Evolutionary conservation across 78 protist species (phyloP), one percentile per base, ranked within the genome.

Genomic region (Dictyostelium brefeldianum): DNA sequence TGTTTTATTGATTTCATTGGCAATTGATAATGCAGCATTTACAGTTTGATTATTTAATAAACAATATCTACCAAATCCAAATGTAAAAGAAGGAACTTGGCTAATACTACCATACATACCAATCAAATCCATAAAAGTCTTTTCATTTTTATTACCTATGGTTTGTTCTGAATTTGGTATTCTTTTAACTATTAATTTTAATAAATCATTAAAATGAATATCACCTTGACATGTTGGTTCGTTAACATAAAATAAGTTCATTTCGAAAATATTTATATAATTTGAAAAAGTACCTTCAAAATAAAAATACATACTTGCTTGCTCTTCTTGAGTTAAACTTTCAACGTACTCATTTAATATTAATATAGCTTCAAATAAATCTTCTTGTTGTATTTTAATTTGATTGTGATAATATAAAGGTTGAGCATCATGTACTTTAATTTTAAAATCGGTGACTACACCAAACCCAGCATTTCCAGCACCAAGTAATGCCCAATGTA

Each of bases 401-500:
- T 12, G 12, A 20, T 64, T 64, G 1, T 18, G 29, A 17, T 31
- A 69, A 15, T 29, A 5, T 17, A 22, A 50, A 15, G 77, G 77
- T 31, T 27, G 20, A 20, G 7, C 31, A 12, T 69, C 77, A 29
- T 69, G 31, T 7, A 69, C 0, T 36, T 69, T 7, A 5, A 36
- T 9, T 7, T 22, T 69, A 15, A 29, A 9, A 12, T 69, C 50
- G 3, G 31, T 9, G 0, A 69, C 77, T 31, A 69, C n/a, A 15
- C 77, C 77, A 31, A 36, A 69, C 3, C 77, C 77, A 36, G n/a
- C 77, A 17, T 69, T 27, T 1, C 77, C 77, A 4, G 77, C 54
- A 36, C 77, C 77, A 6, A 27, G 22, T 1, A 69, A 2, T 69
- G 77, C 77, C 77, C 77, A 69, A 69, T 29, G 31, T 17, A 69